Conservation (phyloP, 2,329 filamentous ascomycete species). For the Chalaropsis ovoidea region DNA sequence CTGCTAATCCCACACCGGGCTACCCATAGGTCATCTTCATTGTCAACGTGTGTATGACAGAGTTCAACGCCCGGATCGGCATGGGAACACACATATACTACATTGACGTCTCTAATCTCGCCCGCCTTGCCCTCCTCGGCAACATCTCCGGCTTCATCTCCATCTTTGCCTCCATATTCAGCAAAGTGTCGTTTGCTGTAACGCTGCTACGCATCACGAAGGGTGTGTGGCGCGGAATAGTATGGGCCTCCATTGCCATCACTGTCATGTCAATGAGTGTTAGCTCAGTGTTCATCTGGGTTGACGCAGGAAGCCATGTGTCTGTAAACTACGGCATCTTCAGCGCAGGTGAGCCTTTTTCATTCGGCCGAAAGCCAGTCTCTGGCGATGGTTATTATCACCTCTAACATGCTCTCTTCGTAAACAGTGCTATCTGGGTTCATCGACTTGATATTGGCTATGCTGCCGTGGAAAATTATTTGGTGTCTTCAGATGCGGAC, state of each 20-base stretch:
- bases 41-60: constrained; percentile 22
- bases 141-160: constrained; percentile 28
- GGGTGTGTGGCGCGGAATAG: constrained; percentile 24
- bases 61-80: constrained; percentile 23
- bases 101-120: constrained; percentile 8
- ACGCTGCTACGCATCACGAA: constrained; percentile 30
- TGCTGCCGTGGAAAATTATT: constrained; percentile 37
- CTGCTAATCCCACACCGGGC: no score
- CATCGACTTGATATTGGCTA: constrained; percentile 36
- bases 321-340: constrained; percentile 27
- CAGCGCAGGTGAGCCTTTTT: constrained; percentile 22
- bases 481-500: constrained; percentile 35
- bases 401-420: constrained; percentile 14
- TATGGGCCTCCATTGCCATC: constrained; percentile 29
- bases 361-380: not conserved
- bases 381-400: no score
- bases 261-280: constrained; percentile 28
- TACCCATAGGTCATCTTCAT: constrained; percentile 23
- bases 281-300: constrained; percentile 28
- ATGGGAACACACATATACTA: constrained; percentile 27
- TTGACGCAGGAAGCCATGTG: constrained; percentile 16
- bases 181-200: constrained; percentile 31
- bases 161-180: constrained; percentile 29
- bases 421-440: constrained; percentile 31
- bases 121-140: constrained; percentile 22